Conservation (phyloP, 805 yeast species). For the Saccharomycopsis sp. region DNA sequence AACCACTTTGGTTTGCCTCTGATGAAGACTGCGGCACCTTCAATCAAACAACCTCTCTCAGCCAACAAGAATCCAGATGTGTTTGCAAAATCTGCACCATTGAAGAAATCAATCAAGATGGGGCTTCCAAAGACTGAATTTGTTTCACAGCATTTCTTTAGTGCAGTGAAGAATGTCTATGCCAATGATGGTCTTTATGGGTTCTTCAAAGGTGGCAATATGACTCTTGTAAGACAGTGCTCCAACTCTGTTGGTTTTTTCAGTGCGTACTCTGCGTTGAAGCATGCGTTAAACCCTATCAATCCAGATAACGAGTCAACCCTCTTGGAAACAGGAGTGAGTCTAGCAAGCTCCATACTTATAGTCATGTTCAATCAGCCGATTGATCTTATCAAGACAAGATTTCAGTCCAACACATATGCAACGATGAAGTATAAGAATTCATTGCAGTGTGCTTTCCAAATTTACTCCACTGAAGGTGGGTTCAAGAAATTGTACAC, state of each 20-base stretch:
- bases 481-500: constrained; percentile 42
- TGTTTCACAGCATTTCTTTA: constrained; percentile 47
- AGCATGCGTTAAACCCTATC: constrained; percentile 58
- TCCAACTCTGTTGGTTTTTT: constrained; percentile 76
- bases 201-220: constrained; percentile 70
- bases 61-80: constrained; percentile 12
- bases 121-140: constrained; percentile 29
- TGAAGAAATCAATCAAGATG: constrained; percentile 16
- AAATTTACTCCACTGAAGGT: constrained; percentile 37
- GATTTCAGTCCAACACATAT: constrained; percentile 54
- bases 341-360: constrained; percentile 52
- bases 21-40: neutral
- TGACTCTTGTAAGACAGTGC: constrained; percentile 76
- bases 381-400: constrained; percentile 74
- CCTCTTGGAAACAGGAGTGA: constrained; percentile 27
- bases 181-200: constrained; percentile 64
- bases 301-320: constrained; percentile 29
- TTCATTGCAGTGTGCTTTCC: constrained; percentile 46
- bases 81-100: constrained; percentile 24
- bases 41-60: neutral
- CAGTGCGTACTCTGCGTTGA: constrained; percentile 69
- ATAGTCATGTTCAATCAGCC: constrained; percentile 82
- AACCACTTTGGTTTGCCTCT: constrained; percentile 23
- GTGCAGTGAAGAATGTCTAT: constrained; percentile 58
- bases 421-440: constrained; percentile 44